A percentile compares a stretch with the other conserved stretches of the same genome.
These are phyloP conservation scores for Tolypocladium ovalisporum DNA, from an alignment of 2,329 filamentous ascomycete species.

Conservation along the genomic window DNA sequence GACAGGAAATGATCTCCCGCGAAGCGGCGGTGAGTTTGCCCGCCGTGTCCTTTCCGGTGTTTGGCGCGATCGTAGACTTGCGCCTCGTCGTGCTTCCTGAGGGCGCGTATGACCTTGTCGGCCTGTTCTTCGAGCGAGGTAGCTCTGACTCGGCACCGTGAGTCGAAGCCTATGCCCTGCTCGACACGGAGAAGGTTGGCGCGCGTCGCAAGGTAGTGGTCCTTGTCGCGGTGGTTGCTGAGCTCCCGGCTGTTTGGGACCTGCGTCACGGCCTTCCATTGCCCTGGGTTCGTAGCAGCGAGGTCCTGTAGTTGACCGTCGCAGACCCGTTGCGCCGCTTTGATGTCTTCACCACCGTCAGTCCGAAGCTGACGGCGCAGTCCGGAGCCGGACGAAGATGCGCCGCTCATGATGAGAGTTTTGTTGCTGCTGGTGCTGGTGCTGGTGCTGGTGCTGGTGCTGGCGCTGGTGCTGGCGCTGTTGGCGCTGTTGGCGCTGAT, in stretches of 20 bases:
- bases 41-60: slow-evolving; percentile 23
- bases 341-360: not conserved
- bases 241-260: not conserved
- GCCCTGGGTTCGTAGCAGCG: not conserved
- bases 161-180: slow-evolving; percentile 28
- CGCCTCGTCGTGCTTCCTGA: slow-evolving; percentile 24
- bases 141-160: slow-evolving; percentile 19
- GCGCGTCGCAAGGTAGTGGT: slow-evolving; percentile 20
- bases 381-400: not conserved
- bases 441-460: not conserved
- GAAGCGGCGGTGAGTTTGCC: slow-evolving; percentile 33
- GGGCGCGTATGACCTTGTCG: slow-evolving; percentile 25
- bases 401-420: not conserved
- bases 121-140: slow-evolving; percentile 23
- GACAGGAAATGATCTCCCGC: slow-evolving; percentile 47
- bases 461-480: not conserved
- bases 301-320: slow-evolving; percentile 1
- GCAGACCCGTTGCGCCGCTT: not conserved
- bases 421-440: not conserved
- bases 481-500: not conserved
- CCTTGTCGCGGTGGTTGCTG: slow-evolving; percentile 3
- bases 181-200: slow-evolving; percentile 19
- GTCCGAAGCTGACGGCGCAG: not conserved
- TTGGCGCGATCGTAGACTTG: slow-evolving; percentile 22
- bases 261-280: not conserved